phyloP scores from a whole-genome alignment of 495 filamentous ascomycete species.

The Aspergillus leporis region DNA sequence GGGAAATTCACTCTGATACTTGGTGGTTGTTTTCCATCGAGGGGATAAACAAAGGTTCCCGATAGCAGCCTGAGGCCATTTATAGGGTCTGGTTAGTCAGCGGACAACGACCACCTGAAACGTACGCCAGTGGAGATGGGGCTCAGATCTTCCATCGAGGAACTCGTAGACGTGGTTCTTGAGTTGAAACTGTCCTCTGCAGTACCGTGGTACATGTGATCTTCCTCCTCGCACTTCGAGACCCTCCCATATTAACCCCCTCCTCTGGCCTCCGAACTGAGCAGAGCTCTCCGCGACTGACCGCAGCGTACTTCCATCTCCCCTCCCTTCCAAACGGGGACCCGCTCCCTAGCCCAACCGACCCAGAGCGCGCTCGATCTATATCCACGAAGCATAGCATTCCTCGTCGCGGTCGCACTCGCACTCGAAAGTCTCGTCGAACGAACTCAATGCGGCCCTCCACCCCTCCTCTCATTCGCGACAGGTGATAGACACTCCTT shows the following conservation, averaged over 20 bases:
- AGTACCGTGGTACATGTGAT: slow-evolving; percentile 12
- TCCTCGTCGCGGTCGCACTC: slow-evolving; percentile 2
- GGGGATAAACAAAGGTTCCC: background rate
- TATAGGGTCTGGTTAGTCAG: slow-evolving; percentile 25
- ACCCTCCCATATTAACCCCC: background rate
- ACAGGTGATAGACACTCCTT: slow-evolving; percentile 42
- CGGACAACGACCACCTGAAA: slow-evolving; percentile 21
- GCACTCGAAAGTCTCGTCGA: background rate
- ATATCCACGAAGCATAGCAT: background rate
- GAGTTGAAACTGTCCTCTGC: slow-evolving; percentile 5
- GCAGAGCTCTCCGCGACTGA: background rate
- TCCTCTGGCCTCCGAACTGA: background rate
- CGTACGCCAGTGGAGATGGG: slow-evolving; percentile 14
- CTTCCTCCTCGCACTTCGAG: background rate
- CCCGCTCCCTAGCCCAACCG: slow-evolving; percentile 12
- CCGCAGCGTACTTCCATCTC: background rate
- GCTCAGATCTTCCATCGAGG: background rate
- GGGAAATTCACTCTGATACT: too few species aligned
- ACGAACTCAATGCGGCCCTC: slow-evolving; percentile 39
- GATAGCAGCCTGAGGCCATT: slow-evolving; percentile 16
- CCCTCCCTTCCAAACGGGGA: slow-evolving; percentile 7
- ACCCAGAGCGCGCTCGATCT: slow-evolving; percentile 9
- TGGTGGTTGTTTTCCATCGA: too few species aligned
- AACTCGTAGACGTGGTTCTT: background rate
- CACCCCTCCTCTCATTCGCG: slow-evolving; percentile 27